Conservation (phyloP, 169 alveolate genomes). For the Plasmodium coatneyi region DNA sequence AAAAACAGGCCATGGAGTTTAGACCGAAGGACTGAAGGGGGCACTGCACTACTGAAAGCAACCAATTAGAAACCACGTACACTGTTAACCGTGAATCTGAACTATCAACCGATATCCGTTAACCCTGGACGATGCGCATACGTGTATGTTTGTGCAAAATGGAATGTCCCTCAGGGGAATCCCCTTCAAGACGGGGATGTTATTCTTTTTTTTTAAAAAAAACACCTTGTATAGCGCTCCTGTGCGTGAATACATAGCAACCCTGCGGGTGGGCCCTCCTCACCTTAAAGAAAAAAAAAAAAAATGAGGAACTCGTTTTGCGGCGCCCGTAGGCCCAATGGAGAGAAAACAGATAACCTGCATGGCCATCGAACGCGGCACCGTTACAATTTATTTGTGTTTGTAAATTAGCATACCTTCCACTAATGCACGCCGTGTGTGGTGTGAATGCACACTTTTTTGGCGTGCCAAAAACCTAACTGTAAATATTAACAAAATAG, state of each 20-base stretch:
- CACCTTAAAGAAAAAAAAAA: background rate
- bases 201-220: too few species aligned
- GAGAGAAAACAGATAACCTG: background rate
- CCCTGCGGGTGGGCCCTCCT: background rate
- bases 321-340: background rate
- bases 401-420: background rate
- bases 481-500: background rate
- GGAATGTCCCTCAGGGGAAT: background rate
- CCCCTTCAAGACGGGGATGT: background rate
- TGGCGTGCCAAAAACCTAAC: background rate
- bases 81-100: background rate
- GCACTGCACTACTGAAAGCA: background rate
- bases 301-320: background rate
- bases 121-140: background rate
- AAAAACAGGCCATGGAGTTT: constrained; percentile 84
- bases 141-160: background rate
- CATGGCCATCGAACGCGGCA: background rate
- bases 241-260: background rate
- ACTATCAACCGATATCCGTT: background rate
- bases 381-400: background rate
- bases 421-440: background rate
- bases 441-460: background rate
- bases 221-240: background rate
- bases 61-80: background rate
- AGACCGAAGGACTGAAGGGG: constrained; percentile 77